These are phyloP conservation scores for Fusarium brevicatenulatum DNA, from an alignment of 2,329 filamentous ascomycete species.

Conservation along the genomic window DNA sequence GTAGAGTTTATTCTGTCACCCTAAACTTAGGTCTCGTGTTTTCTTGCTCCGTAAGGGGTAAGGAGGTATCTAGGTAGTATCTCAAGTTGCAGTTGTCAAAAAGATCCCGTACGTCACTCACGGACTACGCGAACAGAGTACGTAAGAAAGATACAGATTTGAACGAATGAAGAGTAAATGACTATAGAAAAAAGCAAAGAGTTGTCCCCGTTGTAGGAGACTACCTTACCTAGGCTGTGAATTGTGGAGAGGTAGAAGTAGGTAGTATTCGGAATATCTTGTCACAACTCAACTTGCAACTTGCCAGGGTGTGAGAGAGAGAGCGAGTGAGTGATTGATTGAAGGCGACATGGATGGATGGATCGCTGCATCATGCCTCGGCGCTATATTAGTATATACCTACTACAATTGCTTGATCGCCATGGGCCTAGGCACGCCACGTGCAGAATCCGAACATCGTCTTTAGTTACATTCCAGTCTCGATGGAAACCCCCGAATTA, in stretches of 20 bases:
- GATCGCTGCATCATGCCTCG: constrained; percentile 7
- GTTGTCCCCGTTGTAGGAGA: not conserved
- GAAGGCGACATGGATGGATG: not conserved
- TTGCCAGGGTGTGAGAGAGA: not conserved
- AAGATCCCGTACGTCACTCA: constrained; percentile 5
- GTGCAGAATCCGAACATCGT: constrained; percentile 15
- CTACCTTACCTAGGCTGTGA: not conserved
- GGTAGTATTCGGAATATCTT: not conserved
- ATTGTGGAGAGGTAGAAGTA: constrained; percentile 14
- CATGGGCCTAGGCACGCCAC: constrained; percentile 8
- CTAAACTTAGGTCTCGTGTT: no score
- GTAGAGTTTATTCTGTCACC: no score
- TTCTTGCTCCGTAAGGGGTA: no score
- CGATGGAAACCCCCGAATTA: not conserved
- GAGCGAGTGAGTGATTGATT: not conserved
- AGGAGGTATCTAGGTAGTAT: not conserved
- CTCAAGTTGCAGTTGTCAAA: not conserved
- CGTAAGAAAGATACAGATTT: no score
- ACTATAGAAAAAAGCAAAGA: not conserved
- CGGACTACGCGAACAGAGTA: not conserved
- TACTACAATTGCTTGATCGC: not conserved
- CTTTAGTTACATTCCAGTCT: constrained; percentile 14
- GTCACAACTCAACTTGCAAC: not conserved
- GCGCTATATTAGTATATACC: not conserved
- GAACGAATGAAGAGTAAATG: not conserved